Evolutionary conservation across 176 grass and related monocot genomes (phyloP), one percentile per base, ranked within the genome.

Genomic region (Carex scoparia): DNA sequence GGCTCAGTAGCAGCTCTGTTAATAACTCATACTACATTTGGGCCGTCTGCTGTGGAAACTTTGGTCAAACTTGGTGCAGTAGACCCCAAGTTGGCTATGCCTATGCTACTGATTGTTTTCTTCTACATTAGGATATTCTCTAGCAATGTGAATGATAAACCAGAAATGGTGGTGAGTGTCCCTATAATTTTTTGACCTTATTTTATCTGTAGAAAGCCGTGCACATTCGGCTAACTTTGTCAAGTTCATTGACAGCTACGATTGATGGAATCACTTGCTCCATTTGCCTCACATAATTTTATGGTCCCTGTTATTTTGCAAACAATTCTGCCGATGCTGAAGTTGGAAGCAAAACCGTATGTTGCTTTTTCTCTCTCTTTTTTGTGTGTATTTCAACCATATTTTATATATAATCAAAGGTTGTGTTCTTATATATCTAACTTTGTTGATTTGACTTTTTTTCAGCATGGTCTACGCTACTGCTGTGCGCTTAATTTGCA

Each of bases 401-500:
- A 75, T 51, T 81, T 7, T 57, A 81, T 57, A 81, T n/a, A 35
- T 86, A 49, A 74, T 15, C 78, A 11, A 58, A 81, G 65, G 33
- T 49, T 69, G 61, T 76, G 67, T n/a, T 33, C 82, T 80, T 85
- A 38, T 86, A 69, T 88, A 49, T 84, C 38, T 75, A 74, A 31
- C 46, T 62, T 69, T 65, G 33, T 63, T 87, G 30, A 57, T 32
- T 83, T 10, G 9, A 23, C 14, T 58, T 70, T 73, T 37, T 37
- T 16, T 84, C 88, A 98, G 95, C 55, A 61, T 86, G 81, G 15
- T 95, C 49, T 93, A 93, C 92, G 82, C 88, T 79, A 85, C 81
- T 79, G 89, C 91, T 92, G 83, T 95, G 81, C 93, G 93, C 65
- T 86, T 98, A 74, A 88, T 98, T 86, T 98, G 95, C 88, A 98